phyloP scores from a whole-genome alignment of 129 eudicot species.

The Tagetes erecta region DNA sequence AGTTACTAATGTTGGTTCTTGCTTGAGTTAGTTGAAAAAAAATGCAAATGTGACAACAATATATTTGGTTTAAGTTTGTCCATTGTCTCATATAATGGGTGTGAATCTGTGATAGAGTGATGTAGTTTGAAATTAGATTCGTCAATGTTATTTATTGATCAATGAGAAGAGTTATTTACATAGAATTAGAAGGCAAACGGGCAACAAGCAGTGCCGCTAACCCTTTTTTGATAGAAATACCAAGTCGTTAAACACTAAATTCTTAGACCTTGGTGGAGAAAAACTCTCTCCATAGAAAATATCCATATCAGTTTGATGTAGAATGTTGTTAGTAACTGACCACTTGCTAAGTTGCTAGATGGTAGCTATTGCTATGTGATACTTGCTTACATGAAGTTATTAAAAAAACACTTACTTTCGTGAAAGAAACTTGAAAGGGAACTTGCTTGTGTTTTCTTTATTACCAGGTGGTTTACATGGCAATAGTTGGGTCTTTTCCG shows the following conservation, averaged over 20 bases:
- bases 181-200: too few species aligned
- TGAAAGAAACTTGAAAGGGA: constrained; percentile 1
- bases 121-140: constrained; percentile 9
- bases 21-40: constrained; percentile 1
- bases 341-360: neutral
- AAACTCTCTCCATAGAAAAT: neutral
- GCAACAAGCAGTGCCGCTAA: too few species aligned
- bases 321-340: neutral
- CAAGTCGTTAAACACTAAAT: too few species aligned
- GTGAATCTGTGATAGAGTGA: neutral
- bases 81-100: neutral
- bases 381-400: neutral
- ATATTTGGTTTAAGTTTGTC: neutral
- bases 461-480: constrained; percentile 73
- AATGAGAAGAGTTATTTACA: too few species aligned
- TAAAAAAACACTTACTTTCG: neutral
- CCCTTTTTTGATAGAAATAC: too few species aligned
- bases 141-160: too few species aligned
- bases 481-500: constrained; percentile 81
- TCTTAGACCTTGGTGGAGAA: neutral
- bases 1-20: constrained; percentile 1
- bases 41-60: neutral
- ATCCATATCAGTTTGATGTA: neutral
- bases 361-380: neutral
- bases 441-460: neutral